Base-by-base conservation (phyloP, 306 rosid species). In the Lablab purpureus region DNA sequence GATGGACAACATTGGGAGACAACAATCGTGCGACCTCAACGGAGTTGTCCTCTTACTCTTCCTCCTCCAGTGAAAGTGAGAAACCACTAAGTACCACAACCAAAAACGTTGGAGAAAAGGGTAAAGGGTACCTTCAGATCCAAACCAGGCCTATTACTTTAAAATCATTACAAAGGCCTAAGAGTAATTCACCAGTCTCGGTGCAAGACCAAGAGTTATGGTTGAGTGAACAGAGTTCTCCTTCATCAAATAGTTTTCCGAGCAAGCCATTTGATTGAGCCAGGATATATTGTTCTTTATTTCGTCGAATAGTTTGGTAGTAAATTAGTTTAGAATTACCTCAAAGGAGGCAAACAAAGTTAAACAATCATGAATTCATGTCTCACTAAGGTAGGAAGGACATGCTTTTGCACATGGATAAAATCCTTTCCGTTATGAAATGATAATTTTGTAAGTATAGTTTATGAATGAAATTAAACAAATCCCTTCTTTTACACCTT, bases 151-250 rank as follows among this genome's bases (percentile, higher is more conserved):
- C 72, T n/a, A 32, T 49, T 12, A 28, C 77, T 21, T 84, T 80
- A 7, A 77, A 68, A 14, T 87, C 91, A 0, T 40, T 65, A 25
- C 56, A 82, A 15, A 84, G 76, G 78, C 67, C 72, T 22, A 87
- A 77, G 46, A 70, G 83, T 54, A 51, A 75, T 41, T 92, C 97
- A 4, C 89, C 92, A 10, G 85, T 87, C 55, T 91, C 97, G 3
- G 92, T 91, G 4, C 95, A 94, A 76, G 94, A 91, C 52, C 82
- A 87, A 60, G 90, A 92, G 30, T 46, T 86, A 28, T 92, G 97
- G 99, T 76, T 82, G 25, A 91, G 97, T 69, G 95, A 88, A 74
- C 95, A 82, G 8, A 95, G 97, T 83, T 95, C 99, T 22, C 92
- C 90, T 71, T 88, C 96, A 2, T 89, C 97, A 4, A 92, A 64